Conservation (phyloP, 2,329 filamentous ascomycete genomes). For the Elsinoe batatas region DNA sequence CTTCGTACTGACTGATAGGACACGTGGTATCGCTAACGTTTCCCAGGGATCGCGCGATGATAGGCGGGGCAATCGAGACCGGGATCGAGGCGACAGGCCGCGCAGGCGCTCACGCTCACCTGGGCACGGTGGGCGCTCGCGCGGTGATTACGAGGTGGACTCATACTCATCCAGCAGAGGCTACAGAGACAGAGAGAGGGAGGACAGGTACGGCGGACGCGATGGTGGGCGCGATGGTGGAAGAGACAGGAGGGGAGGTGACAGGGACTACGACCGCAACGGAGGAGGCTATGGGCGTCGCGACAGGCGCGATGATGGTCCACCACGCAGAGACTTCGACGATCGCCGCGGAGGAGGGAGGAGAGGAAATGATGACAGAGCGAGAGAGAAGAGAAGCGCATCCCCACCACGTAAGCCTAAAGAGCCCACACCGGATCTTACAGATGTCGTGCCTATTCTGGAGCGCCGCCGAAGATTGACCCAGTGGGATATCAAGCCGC, state of each 20-base stretch:
- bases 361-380: slow-evolving; percentile 6
- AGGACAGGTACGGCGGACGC: slow-evolving; percentile 70
- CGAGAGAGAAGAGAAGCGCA: slow-evolving; percentile 59
- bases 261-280: slow-evolving; percentile 27
- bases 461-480: slow-evolving; percentile 87
- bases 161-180: slow-evolving; percentile 87
- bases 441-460: slow-evolving; percentile 69
- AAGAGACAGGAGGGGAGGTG: slow-evolving; percentile 49
- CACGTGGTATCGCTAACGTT: too few species aligned
- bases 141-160: slow-evolving; percentile 70
- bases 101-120: slow-evolving; percentile 76
- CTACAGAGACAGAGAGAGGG: slow-evolving; percentile 85
- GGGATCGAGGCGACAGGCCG: slow-evolving; percentile 46
- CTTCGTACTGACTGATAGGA: too few species aligned
- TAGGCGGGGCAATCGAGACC: slow-evolving; percentile 29
- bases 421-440: slow-evolving; percentile 92
- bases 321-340: slow-evolving; percentile 33
- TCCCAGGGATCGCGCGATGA: slow-evolving; percentile 19
- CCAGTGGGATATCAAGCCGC: slow-evolving; percentile 99
- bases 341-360: slow-evolving; percentile 30
- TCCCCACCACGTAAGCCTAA: slow-evolving; percentile 79
- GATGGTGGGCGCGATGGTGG: slow-evolving; percentile 15
- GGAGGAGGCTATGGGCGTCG: slow-evolving; percentile 19
- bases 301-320: slow-evolving; percentile 22
- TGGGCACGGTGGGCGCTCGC: slow-evolving; percentile 53